These are phyloP conservation scores for Nelumbo lutea DNA, from an alignment of 164 flowering plant genomes.

Conservation along the genomic window DNA sequence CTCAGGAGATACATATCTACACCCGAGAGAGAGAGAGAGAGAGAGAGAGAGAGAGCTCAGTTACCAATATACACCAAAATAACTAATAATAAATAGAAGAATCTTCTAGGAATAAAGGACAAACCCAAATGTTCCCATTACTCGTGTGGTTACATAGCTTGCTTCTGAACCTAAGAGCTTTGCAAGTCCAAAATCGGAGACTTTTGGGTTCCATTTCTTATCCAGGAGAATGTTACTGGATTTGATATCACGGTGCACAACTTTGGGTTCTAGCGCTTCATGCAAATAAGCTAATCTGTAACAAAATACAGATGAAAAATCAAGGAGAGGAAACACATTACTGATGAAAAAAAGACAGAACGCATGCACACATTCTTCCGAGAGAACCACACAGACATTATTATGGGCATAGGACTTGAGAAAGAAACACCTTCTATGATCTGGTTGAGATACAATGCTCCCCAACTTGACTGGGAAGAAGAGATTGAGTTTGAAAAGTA, in stretches of 20 bases:
- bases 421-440: too few relatives aligned
- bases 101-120: slow-evolving; percentile 19
- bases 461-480: too few relatives aligned
- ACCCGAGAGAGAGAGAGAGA: neutral
- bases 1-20: slow-evolving; percentile 49
- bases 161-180: slow-evolving; percentile 71
- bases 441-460: too few relatives aligned
- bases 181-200: slow-evolving; percentile 91
- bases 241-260: slow-evolving; percentile 89
- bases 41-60: neutral
- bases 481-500: too few relatives aligned
- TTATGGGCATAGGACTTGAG: too few relatives aligned
- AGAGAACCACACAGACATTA: too few relatives aligned
- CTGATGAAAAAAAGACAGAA: neutral
- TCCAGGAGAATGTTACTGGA: slow-evolving; percentile 89
- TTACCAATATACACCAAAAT: neutral
- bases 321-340: neutral
- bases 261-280: slow-evolving; percentile 93
- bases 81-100: neutral
- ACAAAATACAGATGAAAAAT: neutral
- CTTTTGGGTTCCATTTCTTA: slow-evolving; percentile 71
- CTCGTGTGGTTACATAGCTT: slow-evolving; percentile 61
- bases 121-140: slow-evolving; percentile 79
- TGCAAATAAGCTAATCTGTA: slow-evolving; percentile 84
- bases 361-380: too few relatives aligned